Percentiles rank a stretch among this genome's conserved stretches.
Evolutionary conservation across 345 rosid genomes (phyloP).

Genomic region (Dovyalis caffra): DNA sequence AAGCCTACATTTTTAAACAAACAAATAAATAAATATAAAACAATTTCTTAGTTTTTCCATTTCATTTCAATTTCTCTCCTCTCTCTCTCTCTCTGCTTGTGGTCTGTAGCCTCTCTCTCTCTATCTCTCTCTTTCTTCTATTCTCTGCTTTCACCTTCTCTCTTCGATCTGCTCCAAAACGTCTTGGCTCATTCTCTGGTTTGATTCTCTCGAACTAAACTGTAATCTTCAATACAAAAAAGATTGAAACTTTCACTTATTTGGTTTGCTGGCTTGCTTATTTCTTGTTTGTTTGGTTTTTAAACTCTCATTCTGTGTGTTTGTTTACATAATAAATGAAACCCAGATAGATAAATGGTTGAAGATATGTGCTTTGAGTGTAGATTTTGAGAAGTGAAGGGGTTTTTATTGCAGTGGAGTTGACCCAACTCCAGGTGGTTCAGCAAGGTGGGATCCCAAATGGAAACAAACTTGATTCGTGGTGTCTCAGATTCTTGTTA

Average conservation of each 20-base stretch:
- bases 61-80: background rate
- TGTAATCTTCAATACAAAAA: background rate
- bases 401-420: constrained; percentile 6
- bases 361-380: background rate
- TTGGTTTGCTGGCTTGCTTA: background rate
- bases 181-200: background rate
- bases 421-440: constrained; percentile 14
- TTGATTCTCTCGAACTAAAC: background rate
- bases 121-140: background rate
- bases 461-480: constrained; percentile 21
- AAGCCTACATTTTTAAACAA: no score
- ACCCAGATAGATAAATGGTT: background rate
- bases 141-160: background rate
- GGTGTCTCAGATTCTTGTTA: constrained; percentile 33
- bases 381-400: constrained; percentile 16
- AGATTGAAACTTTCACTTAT: background rate
- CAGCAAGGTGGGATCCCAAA: constrained; percentile 10
- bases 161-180: background rate
- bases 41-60: background rate
- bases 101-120: background rate
- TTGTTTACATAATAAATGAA: background rate
- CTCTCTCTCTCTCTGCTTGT: background rate
- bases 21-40: no score
- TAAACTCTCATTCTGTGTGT: background rate
- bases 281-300: background rate